Conservation (phyloP, 2,329 filamentous ascomycete species). For the Didymella pinodella region DNA sequence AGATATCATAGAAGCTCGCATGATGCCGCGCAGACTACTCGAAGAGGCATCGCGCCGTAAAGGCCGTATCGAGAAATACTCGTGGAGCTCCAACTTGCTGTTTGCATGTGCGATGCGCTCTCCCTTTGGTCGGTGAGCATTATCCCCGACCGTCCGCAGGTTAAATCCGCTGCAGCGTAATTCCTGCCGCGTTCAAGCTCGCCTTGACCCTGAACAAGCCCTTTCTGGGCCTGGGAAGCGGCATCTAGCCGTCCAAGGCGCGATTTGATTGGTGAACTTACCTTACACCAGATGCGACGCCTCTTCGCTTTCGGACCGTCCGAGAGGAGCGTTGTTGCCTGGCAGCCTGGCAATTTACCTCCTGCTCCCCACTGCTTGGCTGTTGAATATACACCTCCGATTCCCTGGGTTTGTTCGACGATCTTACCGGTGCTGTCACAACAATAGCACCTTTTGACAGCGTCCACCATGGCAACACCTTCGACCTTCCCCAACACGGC, state of each 20-base stretch:
- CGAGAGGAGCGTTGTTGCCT: slow-evolving; percentile 3
- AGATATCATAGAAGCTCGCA: not conserved
- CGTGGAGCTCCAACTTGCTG: not conserved
- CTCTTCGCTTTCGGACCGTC: slow-evolving; percentile 13
- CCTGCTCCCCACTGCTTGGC: slow-evolving; percentile 3
- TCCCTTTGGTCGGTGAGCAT: not conserved
- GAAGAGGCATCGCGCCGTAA: not conserved
- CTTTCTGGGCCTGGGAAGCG: not conserved
- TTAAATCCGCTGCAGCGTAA: slow-evolving; percentile 13
- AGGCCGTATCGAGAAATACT: not conserved
- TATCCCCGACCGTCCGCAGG: slow-evolving; percentile 11
- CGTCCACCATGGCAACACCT: slow-evolving; percentile 34
- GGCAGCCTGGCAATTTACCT: not conserved
- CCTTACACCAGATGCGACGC: not conserved
- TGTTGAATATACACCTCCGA: not conserved
- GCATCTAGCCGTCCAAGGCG: not conserved
- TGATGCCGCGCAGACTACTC: not conserved
- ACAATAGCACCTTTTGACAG: not conserved
- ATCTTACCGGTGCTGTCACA: not conserved
- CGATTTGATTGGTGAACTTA: slow-evolving; percentile 3
- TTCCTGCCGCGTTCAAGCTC: slow-evolving; percentile 10
- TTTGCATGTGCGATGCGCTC: not conserved
- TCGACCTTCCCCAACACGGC: slow-evolving; percentile 28
- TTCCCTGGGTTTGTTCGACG: not conserved
- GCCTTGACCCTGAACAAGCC: slow-evolving; percentile 4